Conservation (phyloP, 73 alveolate species). For the Strombidium stylifer region DNA sequence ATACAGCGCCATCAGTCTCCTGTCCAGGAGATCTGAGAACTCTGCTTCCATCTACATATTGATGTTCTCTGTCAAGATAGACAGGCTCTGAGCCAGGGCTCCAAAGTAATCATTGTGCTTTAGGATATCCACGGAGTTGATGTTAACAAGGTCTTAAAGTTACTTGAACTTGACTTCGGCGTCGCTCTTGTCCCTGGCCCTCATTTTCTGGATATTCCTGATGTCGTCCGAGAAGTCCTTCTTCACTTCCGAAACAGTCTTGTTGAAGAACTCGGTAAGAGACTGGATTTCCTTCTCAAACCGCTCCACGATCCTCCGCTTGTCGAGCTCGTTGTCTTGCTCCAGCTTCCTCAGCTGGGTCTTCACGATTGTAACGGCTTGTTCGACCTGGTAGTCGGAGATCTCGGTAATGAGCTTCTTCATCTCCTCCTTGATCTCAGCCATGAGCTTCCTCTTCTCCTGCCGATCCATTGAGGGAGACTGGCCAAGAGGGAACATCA, state of each 20-base stretch:
- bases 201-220: constrained; percentile 1
- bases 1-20: background rate
- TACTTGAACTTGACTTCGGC: background rate
- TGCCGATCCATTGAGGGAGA: background rate
- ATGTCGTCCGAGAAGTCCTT: constrained; percentile 7
- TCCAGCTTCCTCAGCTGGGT: constrained; percentile 23
- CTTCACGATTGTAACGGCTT: background rate
- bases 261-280: background rate
- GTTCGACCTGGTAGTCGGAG: constrained; percentile 5
- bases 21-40: background rate
- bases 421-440: constrained; percentile 22
- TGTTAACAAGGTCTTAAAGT: background rate
- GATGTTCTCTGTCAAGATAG: background rate
- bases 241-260: constrained; percentile 8
- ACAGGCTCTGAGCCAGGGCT: background rate
- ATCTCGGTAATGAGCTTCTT: background rate
- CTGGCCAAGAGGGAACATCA: no score
- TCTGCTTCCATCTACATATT: background rate
- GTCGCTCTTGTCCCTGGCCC: constrained; percentile 44
- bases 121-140: background rate
- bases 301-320: constrained; percentile 7
- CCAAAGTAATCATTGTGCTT: background rate
- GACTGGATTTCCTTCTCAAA: constrained; percentile 16
- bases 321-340: background rate
- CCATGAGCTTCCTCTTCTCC: constrained; percentile 17